Conservation (phyloP, 202 grass and related monocot species). For the Saccharum hybrid region DNA sequence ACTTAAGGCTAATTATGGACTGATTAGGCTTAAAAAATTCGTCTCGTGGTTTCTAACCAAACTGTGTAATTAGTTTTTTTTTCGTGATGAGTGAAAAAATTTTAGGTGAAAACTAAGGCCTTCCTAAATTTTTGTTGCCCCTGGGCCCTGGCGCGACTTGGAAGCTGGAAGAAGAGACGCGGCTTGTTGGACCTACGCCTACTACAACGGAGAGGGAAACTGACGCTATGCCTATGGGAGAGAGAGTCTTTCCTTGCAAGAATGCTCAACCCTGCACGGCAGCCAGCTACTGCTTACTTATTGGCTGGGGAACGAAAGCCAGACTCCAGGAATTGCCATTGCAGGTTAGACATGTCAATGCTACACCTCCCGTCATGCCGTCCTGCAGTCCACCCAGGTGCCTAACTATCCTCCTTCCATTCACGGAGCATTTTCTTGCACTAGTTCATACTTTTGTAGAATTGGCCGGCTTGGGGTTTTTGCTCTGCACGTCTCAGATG, state of each 20-base stretch:
- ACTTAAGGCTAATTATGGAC: no score
- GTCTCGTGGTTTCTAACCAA: no score
- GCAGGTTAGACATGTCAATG: slow-evolving; percentile 23
- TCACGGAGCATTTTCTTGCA: neutral
- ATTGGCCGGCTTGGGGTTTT: neutral
- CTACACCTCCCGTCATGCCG: slow-evolving; percentile 5
- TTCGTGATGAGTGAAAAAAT: no score
- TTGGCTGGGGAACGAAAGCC: slow-evolving; percentile 23
- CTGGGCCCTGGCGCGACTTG: neutral
- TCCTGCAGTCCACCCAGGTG: slow-evolving; percentile 31
- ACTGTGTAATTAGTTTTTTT: no score
- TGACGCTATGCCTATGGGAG: neutral
- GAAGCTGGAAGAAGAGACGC: slow-evolving; percentile 5
- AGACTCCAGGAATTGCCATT: neutral
- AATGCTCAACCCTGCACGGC: slow-evolving; percentile 40
- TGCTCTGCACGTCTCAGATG: neutral
- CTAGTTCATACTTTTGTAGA: neutral
- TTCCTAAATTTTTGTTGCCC: no score
- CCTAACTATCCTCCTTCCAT: neutral
- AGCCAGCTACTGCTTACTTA: slow-evolving; percentile 41
- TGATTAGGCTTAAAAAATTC: no score
- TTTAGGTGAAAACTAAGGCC: no score
- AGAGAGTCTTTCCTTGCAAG: slow-evolving; percentile 46
- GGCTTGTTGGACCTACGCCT: slow-evolving; percentile 29
- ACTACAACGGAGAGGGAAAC: slow-evolving; percentile 2